These are phyloP conservation scores for Thuja plicata DNA, from an alignment of 83 land plant species.

Conservation along the genomic window DNA sequence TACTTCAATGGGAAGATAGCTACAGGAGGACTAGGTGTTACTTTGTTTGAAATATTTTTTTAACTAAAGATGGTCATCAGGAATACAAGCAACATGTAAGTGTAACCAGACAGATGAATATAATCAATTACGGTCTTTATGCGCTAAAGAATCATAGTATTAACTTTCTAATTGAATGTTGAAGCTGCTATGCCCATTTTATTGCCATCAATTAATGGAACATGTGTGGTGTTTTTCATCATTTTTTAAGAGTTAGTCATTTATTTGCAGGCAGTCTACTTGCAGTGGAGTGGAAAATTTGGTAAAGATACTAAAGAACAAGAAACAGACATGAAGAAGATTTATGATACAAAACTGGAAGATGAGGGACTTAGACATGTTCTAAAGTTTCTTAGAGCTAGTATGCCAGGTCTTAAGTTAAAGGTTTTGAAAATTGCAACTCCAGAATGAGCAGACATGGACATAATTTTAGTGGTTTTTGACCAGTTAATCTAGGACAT, in stretches of 20 bases:
- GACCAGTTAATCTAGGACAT: constrained; percentile 12
- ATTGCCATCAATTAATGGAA: neutral
- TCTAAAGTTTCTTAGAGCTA: constrained; percentile 10
- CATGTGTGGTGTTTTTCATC: neutral
- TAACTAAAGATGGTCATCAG: constrained; percentile 38
- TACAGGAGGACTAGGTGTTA: constrained; percentile 39
- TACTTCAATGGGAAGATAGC: constrained; percentile 54
- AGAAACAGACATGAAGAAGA: constrained; percentile 13
- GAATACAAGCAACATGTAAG: constrained; percentile 69
- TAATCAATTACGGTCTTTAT: neutral
- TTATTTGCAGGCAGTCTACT: constrained; percentile 9
- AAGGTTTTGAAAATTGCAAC: constrained; percentile 14
- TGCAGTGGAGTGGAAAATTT: neutral
- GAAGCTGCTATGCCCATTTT: neutral
- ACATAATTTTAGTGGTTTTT: constrained; percentile 15
- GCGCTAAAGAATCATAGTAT: neutral
- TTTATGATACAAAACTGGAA: constrained; percentile 8
- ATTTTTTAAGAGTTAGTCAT: neutral
- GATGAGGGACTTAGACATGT: constrained; percentile 12
- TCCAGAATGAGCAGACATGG: constrained; percentile 7
- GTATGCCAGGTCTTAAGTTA: constrained; percentile 17
- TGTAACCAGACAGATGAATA: neutral
- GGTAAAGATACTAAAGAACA: constrained; percentile 2
- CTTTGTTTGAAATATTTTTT: constrained; percentile 74
- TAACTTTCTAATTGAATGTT: neutral